These are phyloP conservation scores for Zygnema cylindricum DNA, from an alignment of 139 green algal species.

Conservation along the genomic window DNA sequence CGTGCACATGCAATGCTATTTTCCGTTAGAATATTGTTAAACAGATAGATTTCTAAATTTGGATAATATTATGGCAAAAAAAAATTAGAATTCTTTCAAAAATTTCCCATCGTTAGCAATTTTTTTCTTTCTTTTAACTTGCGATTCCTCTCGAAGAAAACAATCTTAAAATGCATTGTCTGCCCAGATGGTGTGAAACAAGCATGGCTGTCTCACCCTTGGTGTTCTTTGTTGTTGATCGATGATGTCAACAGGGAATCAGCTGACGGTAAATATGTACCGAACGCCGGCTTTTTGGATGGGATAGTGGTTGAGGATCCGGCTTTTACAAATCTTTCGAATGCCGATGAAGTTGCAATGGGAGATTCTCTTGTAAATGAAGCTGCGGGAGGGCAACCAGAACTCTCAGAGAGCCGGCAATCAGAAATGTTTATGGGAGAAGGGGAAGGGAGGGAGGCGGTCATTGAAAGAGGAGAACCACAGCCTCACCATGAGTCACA, in stretches of 20 bases:
- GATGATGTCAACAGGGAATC: constrained; percentile 45
- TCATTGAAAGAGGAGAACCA: neutral
- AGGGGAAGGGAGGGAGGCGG: neutral
- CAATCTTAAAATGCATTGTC: too few relatives aligned
- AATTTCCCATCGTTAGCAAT: too few relatives aligned
- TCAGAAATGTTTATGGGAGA: neutral
- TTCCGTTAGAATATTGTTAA: too few relatives aligned
- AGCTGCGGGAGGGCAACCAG: constrained; percentile 11
- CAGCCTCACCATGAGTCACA: neutral
- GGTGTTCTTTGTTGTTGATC: too few relatives aligned
- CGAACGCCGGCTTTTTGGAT: constrained; percentile 49
- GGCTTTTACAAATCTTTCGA: neutral
- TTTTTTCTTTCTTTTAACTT: too few relatives aligned
- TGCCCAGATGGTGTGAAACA: too few relatives aligned
- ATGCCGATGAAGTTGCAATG: neutral
- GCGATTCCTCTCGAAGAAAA: too few relatives aligned
- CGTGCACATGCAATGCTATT: too few relatives aligned
- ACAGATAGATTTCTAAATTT: too few relatives aligned
- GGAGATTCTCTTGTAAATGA: neutral
- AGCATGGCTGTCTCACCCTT: too few relatives aligned
- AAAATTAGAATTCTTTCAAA: too few relatives aligned
- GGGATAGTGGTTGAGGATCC: constrained; percentile 48
- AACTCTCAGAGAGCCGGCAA: neutral
- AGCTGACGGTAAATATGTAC: constrained; percentile 45
- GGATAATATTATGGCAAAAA: too few relatives aligned